These are phyloP conservation scores for Xylariaceae sp. DNA, from an alignment of 2,329 filamentous ascomycete species.

Conservation along the genomic window DNA sequence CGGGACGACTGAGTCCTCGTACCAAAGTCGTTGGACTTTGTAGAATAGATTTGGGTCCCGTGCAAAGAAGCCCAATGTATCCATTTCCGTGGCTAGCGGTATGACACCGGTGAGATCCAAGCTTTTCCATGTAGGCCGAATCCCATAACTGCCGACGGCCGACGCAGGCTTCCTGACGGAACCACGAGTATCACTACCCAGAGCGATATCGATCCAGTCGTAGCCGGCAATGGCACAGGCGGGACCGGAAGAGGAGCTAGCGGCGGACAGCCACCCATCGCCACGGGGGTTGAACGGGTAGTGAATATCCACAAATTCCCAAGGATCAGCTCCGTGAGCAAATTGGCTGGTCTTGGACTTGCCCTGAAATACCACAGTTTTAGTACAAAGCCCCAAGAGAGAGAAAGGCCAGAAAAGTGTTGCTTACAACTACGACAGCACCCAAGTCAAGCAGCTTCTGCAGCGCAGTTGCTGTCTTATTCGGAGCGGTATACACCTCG, in stretches of 20 bases:
- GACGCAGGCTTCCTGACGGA: conserved; percentile 27
- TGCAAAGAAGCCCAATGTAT: conserved; percentile 28
- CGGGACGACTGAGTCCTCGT: conserved; percentile 34
- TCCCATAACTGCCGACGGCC: conserved; percentile 27
- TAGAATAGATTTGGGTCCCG: conserved; percentile 26
- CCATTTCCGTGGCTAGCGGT: conserved; percentile 23
- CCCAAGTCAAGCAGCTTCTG: conserved; percentile 30
- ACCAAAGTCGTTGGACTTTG: conserved; percentile 28
- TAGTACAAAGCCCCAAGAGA: too few species aligned
- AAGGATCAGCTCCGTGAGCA: conserved; percentile 26
- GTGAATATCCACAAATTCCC: conserved; percentile 22
- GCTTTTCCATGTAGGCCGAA: conserved; percentile 26
- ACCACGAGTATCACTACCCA: conserved; percentile 33
- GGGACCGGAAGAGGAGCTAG: conserved; percentile 30
- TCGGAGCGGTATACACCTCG: conserved; percentile 20
- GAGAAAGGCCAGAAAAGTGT: too few species aligned
- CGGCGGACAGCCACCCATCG: conserved; percentile 32
- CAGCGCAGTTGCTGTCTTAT: conserved; percentile 30
- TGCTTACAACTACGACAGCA: conserved; percentile 14
- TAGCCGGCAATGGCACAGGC: conserved; percentile 34
- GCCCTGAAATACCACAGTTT: conserved; percentile 24
- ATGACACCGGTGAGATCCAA: conserved; percentile 23
- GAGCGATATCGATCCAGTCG: conserved; percentile 37
- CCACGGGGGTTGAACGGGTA: conserved; percentile 35
- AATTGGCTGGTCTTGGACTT: conserved; percentile 35